Percentiles rank a stretch among this genome's conserved stretches.
Conservation (phyloP, 148 eudicot species). For the Vaccinium darrowii region DNA sequence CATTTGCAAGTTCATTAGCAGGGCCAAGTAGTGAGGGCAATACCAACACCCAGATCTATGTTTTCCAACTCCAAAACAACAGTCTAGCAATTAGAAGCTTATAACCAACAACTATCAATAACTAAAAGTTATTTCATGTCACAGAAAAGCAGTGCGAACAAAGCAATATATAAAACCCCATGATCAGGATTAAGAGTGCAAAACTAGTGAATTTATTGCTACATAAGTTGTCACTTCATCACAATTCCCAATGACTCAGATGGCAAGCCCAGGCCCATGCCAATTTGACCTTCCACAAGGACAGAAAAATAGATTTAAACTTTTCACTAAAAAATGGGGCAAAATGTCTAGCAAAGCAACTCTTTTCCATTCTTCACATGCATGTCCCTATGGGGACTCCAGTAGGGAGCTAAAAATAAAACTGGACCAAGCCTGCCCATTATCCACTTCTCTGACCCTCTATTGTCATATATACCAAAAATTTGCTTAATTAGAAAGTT, state of each 20-base stretch:
- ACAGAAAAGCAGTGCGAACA: not conserved
- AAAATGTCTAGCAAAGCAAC: too few species aligned
- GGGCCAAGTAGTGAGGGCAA: not conserved
- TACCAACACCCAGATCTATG: not conserved
- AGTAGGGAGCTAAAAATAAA: too few species aligned
- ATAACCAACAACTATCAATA: not conserved
- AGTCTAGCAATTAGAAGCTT: not conserved
- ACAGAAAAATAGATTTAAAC: not conserved
- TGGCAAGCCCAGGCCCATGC: not conserved
- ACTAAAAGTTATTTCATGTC: not conserved
- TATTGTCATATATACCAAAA: too few species aligned
- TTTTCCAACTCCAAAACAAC: not conserved
- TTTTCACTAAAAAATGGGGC: too few species aligned
- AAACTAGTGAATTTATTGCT: not conserved
- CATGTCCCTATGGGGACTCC: too few species aligned
- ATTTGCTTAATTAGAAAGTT: too few species aligned
- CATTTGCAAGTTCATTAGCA: not conserved
- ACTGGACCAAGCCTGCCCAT: too few species aligned
- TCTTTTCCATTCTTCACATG: too few species aligned
- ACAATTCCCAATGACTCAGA: not conserved
- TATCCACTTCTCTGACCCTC: too few species aligned
- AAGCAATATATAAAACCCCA: not conserved
- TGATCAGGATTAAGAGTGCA: not conserved
- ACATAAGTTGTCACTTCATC: not conserved
- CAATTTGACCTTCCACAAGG: not conserved